Conservation (phyloP, 768 basidiomycete genomes). For the Lanmaoa pseudosensibilis region DNA sequence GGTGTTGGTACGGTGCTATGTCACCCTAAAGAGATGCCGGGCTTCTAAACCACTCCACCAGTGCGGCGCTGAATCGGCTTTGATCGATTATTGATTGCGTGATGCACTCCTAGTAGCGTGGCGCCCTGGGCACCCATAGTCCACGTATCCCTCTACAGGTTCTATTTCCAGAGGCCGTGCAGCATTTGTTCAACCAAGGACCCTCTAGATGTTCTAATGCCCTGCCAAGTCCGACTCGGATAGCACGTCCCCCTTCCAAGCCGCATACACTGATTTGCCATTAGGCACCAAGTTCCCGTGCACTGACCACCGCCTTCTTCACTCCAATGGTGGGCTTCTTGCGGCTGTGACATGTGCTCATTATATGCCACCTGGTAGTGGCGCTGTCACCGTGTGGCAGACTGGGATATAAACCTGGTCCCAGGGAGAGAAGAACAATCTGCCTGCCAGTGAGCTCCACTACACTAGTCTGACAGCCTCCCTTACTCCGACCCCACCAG, state of each 20-base stretch:
- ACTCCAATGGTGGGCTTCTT: slow-evolving; percentile 22
- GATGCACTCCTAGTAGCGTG: not conserved
- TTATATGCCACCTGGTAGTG: slow-evolving; percentile 28
- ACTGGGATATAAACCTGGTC: slow-evolving; percentile 19
- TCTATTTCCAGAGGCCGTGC: not conserved
- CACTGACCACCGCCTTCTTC: slow-evolving; percentile 9
- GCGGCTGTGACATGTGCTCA: slow-evolving; percentile 24
- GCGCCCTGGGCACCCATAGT: not conserved
- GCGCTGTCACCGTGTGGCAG: slow-evolving; percentile 29
- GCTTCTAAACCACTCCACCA: not conserved
- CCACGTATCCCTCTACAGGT: not conserved
- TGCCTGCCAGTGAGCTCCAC: slow-evolving; percentile 12
- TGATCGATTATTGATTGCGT: slow-evolving; percentile 18
- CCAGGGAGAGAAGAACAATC: slow-evolving; percentile 2
- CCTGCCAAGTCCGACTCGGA: not conserved
- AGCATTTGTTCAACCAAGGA: not conserved
- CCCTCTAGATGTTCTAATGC: slow-evolving; percentile 6
- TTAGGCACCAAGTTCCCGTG: slow-evolving; percentile 6
- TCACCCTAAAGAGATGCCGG: not conserved
- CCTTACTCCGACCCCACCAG: not conserved
- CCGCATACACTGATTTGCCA: slow-evolving; percentile 4
- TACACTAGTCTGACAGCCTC: slow-evolving; percentile 5
- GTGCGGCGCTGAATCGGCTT: slow-evolving; percentile 17
- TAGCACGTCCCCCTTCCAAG: not conserved
- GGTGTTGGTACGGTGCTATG: not conserved